These are phyloP conservation scores for Reutealis trisperma DNA, from an alignment of 345 rosid species.

Conservation along the genomic window DNA sequence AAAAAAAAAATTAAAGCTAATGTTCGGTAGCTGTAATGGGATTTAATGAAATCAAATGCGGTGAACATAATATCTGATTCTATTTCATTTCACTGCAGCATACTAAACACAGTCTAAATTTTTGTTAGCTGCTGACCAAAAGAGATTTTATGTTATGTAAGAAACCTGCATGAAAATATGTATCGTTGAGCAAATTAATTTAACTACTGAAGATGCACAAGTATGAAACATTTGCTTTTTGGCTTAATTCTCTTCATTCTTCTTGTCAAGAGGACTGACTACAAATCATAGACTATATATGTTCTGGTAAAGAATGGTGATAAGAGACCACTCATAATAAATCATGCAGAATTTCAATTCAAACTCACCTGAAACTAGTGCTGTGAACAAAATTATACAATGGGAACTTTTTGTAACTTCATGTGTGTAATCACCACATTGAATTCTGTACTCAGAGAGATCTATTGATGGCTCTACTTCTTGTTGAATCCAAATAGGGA, in stretches of 20 bases:
- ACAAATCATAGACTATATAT: not conserved
- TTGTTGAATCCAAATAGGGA: constrained; percentile 84
- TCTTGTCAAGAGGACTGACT: not conserved
- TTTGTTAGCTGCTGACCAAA: no score
- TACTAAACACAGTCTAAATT: no score
- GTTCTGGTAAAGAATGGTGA: not conserved
- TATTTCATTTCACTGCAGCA: no score
- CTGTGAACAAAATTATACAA: not conserved
- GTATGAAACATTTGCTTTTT: not conserved
- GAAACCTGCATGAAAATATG: no score
- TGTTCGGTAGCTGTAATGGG: no score
- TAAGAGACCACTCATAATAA: not conserved
- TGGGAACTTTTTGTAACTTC: not conserved
- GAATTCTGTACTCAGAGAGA: not conserved
- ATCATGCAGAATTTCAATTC: not conserved
- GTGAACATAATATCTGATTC: no score
- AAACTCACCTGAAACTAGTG: not conserved
- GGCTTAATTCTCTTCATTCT: not conserved
- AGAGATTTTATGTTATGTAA: no score
- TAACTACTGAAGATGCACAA: no score
- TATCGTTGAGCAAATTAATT: no score
- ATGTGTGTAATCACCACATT: not conserved
- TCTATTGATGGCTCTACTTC: constrained; percentile 42
- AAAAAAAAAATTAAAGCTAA: no score
- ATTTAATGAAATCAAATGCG: no score